Base-by-base conservation (phyloP, 179 eudicot genomes). In the Amaranthus tricolor region DNA sequence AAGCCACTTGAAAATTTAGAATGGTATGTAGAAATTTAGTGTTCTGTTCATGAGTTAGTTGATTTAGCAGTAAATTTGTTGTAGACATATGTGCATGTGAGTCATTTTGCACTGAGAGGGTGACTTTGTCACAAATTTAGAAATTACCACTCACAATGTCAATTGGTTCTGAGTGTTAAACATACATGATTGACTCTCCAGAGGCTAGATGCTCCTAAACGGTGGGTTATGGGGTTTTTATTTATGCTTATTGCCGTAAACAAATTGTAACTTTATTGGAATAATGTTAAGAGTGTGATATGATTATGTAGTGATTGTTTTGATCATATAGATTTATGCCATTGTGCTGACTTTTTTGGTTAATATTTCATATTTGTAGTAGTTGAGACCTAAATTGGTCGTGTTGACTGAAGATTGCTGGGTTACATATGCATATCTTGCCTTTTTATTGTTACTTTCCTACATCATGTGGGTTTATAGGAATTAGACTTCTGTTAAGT, bases 1-100 rank as follows among this genome's bases (percentile, higher is more conserved):
- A 82, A 81, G 76, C 98, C 99, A 48, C 81, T 93, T 64, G 99
- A 96, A 74, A 86, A 93, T 85, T 81, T 96, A 74, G 98, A 93
- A 82, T 62, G 83, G 88, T 85, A 78, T 17, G 82, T 81, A 14
- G 52, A 47, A 57, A 49, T 70, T 59, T 49, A 2, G 72, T 57
- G 31, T 11, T 20, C 15, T 68, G 3, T 19, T 10, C 20, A 12
- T 53, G 6, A 13, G 13, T 2, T 15, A 21, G 44, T 75, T 45
- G 58, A 12, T 62, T 31, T 62, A 31, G 40, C 40, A 31, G 40
- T 31, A 31, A 21, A 62, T 47, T 47, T 8, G 7, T 24, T 66
- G 16, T 15, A n/a, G 3, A 19, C 5, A 55, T 55, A 64, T 64
- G 66, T 10, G 4, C 9, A 40, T 62, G 49, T 62, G 20, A 14